Conservation (phyloP, 805 yeast species). For the Zygoascus biomembranicola region DNA sequence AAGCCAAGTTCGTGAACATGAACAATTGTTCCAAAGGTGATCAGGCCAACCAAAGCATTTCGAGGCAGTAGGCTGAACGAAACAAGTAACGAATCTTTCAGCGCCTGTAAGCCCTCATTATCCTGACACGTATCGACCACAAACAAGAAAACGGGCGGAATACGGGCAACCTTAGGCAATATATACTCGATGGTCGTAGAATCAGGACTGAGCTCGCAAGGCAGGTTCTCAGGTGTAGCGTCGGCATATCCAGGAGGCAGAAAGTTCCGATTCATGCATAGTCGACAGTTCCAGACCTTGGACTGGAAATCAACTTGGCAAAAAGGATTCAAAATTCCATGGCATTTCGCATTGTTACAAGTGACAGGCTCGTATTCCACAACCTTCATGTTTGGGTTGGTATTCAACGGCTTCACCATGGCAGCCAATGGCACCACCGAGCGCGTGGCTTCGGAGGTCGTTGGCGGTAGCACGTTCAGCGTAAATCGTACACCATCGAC, state of each 20-base stretch:
- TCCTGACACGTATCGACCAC: constrained; percentile 87
- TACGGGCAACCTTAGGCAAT: constrained; percentile 50
- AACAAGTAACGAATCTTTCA: constrained; percentile 71
- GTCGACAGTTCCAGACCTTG: constrained; percentile 75
- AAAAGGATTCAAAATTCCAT: constrained; percentile 72
- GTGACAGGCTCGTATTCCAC: constrained; percentile 71
- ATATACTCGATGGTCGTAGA: constrained; percentile 80
- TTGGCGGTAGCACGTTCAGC: constrained; percentile 77
- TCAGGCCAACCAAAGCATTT: constrained; percentile 76
- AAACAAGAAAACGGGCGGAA: constrained; percentile 81
- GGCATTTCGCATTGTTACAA: constrained; percentile 62
- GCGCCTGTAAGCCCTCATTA: constrained; percentile 69
- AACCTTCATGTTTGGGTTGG: constrained; percentile 57
- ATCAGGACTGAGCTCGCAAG: constrained; percentile 62
- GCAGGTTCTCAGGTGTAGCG: constrained; percentile 65
- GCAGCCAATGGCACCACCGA: constrained; percentile 86
- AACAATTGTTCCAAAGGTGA: constrained; percentile 86
- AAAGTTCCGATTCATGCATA: constrained; percentile 69
- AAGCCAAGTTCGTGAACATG: constrained; percentile 76
- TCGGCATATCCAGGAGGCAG: constrained; percentile 78
- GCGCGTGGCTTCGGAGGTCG: constrained; percentile 71
- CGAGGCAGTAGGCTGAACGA: constrained; percentile 78
- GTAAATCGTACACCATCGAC: constrained; percentile 56
- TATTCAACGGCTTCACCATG: constrained; percentile 76
- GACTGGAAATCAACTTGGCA: constrained; percentile 61